Evolutionary conservation across 495 filamentous ascomycete species (phyloP).

Genomic region (Penicillium manginii): DNA sequence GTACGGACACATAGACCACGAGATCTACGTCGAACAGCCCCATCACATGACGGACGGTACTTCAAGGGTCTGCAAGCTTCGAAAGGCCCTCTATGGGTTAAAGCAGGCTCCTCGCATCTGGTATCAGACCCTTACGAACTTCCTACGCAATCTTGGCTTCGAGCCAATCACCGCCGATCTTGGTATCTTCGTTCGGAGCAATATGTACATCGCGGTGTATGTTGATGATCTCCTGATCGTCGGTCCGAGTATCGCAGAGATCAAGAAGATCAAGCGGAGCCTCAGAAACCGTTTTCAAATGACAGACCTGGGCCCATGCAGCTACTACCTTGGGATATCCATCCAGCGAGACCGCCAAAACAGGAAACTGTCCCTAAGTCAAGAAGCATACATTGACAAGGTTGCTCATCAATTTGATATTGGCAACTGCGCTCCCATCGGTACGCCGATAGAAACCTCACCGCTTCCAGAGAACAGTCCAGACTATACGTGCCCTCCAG

Average conservation of each 20-base stretch:
- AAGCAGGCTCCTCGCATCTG: constrained; percentile 43
- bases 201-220: constrained; percentile 34
- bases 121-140: constrained; percentile 38
- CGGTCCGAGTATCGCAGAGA: constrained; percentile 21
- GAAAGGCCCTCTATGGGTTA: constrained; percentile 42
- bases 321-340: constrained; percentile 40
- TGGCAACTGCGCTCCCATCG: constrained; percentile 11
- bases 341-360: constrained; percentile 28
- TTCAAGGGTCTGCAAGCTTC: constrained; percentile 28
- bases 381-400: background rate
- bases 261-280: constrained; percentile 30
- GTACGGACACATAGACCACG: constrained; percentile 29
- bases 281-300: constrained; percentile 15
- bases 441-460: constrained; percentile 16
- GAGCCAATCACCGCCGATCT: constrained; percentile 25
- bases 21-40: constrained; percentile 28
- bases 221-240: constrained; percentile 39
- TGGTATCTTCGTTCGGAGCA: constrained; percentile 27
- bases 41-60: constrained; percentile 15
- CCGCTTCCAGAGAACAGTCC: constrained; percentile 12
- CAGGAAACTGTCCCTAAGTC: constrained; percentile 1
- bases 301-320: constrained; percentile 31
- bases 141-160: constrained; percentile 34
- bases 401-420: background rate
- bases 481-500: constrained; percentile 12